phyloP scores from a whole-genome alignment of 2,329 filamentous ascomycete species.

The Xylaria polymorpha region DNA sequence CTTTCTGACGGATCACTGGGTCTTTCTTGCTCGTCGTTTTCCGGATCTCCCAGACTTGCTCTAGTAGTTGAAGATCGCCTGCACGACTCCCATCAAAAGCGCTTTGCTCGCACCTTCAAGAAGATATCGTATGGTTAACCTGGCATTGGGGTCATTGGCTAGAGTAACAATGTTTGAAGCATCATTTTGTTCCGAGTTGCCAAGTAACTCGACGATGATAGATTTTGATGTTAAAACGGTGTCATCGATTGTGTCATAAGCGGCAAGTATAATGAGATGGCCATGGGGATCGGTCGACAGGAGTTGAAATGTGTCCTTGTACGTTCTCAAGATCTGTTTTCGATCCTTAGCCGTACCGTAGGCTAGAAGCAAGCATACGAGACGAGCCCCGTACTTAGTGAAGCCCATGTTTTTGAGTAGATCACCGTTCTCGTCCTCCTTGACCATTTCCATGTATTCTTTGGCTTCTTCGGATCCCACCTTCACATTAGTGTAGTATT shows the following conservation, averaged over 20 bases:
- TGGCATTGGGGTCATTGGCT: conserved; percentile 73
- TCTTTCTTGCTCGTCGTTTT: conserved; percentile 94
- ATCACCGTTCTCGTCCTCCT: conserved; percentile 91
- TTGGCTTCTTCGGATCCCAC: conserved; percentile 82
- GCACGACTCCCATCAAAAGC: conserved; percentile 71
- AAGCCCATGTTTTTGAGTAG: conserved; percentile 96
- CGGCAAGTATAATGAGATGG: conserved; percentile 83
- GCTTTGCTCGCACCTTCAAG: conserved; percentile 75
- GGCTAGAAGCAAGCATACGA: conserved; percentile 85
- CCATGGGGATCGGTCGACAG: conserved; percentile 85
- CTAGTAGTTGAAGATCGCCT: conserved; percentile 75
- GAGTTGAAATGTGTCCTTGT: conserved; percentile 87
- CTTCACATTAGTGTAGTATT: conserved; percentile 88
- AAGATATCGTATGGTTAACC: conserved; percentile 80
- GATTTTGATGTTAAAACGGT: conserved; percentile 88
- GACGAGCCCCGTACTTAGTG: conserved; percentile 85
- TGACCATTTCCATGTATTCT: conserved; percentile 90
- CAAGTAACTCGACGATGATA: conserved; percentile 87
- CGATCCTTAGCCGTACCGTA: conserved; percentile 92
- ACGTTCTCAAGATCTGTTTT: conserved; percentile 86
- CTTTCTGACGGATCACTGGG: conserved; percentile 76
- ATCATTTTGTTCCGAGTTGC: conserved; percentile 72
- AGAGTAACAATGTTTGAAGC: conserved; percentile 72
- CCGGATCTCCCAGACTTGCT: conserved; percentile 82
- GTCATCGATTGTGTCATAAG: conserved; percentile 93